These are phyloP conservation scores for Ustilago xerochloae DNA, from an alignment of 1,284 basidiomycete species.

Conservation along the genomic window DNA sequence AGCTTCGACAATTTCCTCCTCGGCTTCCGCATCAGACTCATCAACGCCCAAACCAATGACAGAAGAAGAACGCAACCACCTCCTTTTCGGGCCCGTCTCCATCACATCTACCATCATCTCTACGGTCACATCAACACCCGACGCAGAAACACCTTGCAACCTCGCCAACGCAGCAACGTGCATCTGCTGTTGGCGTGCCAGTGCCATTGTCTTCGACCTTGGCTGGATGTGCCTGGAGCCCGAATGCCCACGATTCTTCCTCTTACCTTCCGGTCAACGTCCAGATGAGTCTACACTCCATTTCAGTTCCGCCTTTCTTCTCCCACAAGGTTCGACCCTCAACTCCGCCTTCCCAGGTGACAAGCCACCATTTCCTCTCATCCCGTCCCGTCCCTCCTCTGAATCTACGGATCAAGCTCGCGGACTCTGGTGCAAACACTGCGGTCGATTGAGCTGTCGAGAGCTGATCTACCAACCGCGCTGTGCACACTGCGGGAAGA, in stretches of 20 bases:
- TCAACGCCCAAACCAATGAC: background rate
- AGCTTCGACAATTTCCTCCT: too few relatives aligned
- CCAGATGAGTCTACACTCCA: constrained; percentile 1
- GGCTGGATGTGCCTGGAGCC: constrained; percentile 47
- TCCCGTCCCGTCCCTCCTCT: constrained; percentile 5
- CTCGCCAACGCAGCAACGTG: constrained; percentile 19
- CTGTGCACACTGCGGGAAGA: constrained; percentile 29
- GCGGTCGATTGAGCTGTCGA: constrained; percentile 43
- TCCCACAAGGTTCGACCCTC: constrained; percentile 4
- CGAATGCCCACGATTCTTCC: constrained; percentile 37
- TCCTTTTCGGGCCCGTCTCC: constrained; percentile 15
- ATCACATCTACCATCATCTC: constrained; percentile 11
- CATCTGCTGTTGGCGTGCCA: constrained; percentile 5
- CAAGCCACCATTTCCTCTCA: constrained; percentile 23
- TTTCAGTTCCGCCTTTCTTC: constrained; percentile 16
- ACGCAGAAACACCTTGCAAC: constrained; percentile 10
- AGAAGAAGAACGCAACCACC: background rate
- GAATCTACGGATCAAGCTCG: constrained; percentile 26
- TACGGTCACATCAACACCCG: background rate
- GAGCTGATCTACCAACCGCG: constrained; percentile 27
- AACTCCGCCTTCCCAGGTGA: constrained; percentile 15
- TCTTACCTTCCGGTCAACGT: background rate
- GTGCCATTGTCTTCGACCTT: constrained; percentile 25
- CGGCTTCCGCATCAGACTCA: background rate
- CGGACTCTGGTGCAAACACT: constrained; percentile 37